Percentiles rank a stretch among this genome's conserved stretches.
These are phyloP conservation scores for Hygrophoropsis aurantiaca DNA, from an alignment of 768 basidiomycete species.

Conservation along the genomic window DNA sequence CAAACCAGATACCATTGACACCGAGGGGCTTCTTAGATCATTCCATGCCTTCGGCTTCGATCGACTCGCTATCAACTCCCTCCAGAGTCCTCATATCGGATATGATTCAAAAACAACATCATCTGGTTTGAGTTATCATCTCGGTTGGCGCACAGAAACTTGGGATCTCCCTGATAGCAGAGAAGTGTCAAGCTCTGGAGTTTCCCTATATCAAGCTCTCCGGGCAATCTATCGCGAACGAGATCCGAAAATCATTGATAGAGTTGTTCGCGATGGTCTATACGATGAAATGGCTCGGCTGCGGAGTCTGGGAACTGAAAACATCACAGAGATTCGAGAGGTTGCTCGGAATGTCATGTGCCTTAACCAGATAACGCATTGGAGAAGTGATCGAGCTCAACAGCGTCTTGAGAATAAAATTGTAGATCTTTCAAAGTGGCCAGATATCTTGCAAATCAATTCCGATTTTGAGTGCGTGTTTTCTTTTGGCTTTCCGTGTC, in stretches of 20 bases:
- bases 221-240: slow-evolving; percentile 82
- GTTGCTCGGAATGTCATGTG: slow-evolving; percentile 75
- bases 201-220: slow-evolving; percentile 74
- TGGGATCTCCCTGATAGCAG: slow-evolving; percentile 87
- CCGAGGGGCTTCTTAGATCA: slow-evolving; percentile 71
- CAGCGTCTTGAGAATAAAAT: slow-evolving; percentile 29
- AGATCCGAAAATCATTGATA: slow-evolving; percentile 47
- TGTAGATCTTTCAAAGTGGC: slow-evolving; percentile 37
- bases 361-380: slow-evolving; percentile 70
- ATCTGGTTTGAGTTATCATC: slow-evolving; percentile 63
- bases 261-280: slow-evolving; percentile 50
- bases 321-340: slow-evolving; percentile 72
- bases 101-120: slow-evolving; percentile 27
- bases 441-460: slow-evolving; percentile 47
- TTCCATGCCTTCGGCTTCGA: slow-evolving; percentile 92
- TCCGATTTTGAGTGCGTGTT: slow-evolving; percentile 71
- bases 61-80: slow-evolving; percentile 73
- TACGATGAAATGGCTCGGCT: slow-evolving; percentile 64
- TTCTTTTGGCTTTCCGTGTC: not conserved
- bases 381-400: slow-evolving; percentile 43
- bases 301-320: slow-evolving; percentile 69
- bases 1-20: slow-evolving; percentile 37
- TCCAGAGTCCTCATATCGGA: slow-evolving; percentile 44
- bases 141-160: slow-evolving; percentile 92
- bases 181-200: slow-evolving; percentile 44